A percentile compares a stretch with the other conserved stretches of the same genome.
phyloP scores from a whole-genome alignment of 2,329 filamentous ascomycete species.

The Arthrobotrys pseudoclavata region DNA sequence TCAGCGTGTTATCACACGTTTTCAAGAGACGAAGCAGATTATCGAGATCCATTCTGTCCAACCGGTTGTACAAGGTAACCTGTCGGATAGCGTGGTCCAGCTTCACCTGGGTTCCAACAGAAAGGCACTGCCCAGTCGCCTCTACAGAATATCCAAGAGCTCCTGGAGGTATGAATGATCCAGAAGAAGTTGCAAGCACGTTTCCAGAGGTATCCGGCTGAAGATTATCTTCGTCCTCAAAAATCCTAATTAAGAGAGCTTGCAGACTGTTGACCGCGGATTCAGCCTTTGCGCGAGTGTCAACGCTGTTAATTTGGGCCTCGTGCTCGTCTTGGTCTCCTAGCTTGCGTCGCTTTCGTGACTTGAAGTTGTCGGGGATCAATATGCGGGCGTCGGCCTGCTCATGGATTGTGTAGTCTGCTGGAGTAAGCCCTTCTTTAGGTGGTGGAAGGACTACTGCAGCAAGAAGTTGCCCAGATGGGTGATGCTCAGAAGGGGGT shows the following conservation, averaged over 20 bases:
- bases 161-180: slow-evolving; percentile 71
- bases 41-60: slow-evolving; percentile 80
- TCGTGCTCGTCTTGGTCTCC: slow-evolving; percentile 73
- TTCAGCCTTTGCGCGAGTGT: slow-evolving; percentile 86
- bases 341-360: slow-evolving; percentile 64
- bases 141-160: slow-evolving; percentile 72
- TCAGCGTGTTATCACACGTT: slow-evolving; percentile 81
- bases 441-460: slow-evolving; percentile 62
- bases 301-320: slow-evolving; percentile 74
- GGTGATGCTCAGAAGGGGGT: slow-evolving; percentile 32
- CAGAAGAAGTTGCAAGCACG: slow-evolving; percentile 68
- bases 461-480: slow-evolving; percentile 54
- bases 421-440: slow-evolving; percentile 40
- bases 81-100: slow-evolving; percentile 81
- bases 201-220: slow-evolving; percentile 70
- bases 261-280: slow-evolving; percentile 79
- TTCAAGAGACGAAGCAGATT: slow-evolving; percentile 81
- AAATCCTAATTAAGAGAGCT: slow-evolving; percentile 78
- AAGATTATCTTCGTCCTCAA: slow-evolving; percentile 80
- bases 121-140: slow-evolving; percentile 71
- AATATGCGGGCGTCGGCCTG: slow-evolving; percentile 38
- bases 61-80: slow-evolving; percentile 77
- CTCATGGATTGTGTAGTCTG: slow-evolving; percentile 42
- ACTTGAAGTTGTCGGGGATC: slow-evolving; percentile 32
- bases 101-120: slow-evolving; percentile 76